Base-by-base conservation (phyloP, 257 asterid genomes). In the Solanum virginianum region DNA sequence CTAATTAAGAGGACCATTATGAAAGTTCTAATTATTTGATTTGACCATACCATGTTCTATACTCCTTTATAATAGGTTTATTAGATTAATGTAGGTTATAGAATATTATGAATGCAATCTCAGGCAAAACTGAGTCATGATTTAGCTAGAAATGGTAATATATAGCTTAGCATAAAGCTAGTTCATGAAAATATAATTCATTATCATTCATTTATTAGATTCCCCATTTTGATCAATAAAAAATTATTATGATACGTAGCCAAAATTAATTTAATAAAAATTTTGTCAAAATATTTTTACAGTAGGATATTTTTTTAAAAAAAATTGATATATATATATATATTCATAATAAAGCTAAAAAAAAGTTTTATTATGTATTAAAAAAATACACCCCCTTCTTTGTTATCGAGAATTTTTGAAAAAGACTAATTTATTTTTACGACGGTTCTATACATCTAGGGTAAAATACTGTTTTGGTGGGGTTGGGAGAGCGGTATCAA, bases 201-300 rank as follows among this genome's bases (percentile, higher is more conserved):
- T 41, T 8, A 41, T 43, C 1, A 1, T 57, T 18, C 6, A 57
- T 1, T 9, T 56, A 18, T 56, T 56, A 56, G 62, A 7, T 56
- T 4, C 1, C 5, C 8, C 24, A 57, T 57, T 20, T 59, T 2
- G n/a, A 9, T 9, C 0, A 0, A 59, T 59, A 1, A 20, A 9
- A n/a, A 9, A 9, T 8, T 51, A 3, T 3, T 11, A 4, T 0
- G 3, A 53, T 53, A 14, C 5, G 0, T 1, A 0, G 0, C 2
- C 6, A 53, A 14, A 53, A 53, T 53, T 53, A 1, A 51, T 4
- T 4, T 6, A 57, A 8, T 1, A 59, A 1, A 59, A 59, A 20
- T 59, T 1, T 59, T 59, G 7, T 59, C 3, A 59, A 59, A 59
- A 32, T 32, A 32, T 32, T 32, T 32, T 32, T 32, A 2, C 4